A percentile compares a stretch with the other conserved stretches of the same genome.
These are phyloP conservation scores for Tylopilus plumbeoviolaceoides DNA, from an alignment of 768 basidiomycete species.

Conservation along the genomic window DNA sequence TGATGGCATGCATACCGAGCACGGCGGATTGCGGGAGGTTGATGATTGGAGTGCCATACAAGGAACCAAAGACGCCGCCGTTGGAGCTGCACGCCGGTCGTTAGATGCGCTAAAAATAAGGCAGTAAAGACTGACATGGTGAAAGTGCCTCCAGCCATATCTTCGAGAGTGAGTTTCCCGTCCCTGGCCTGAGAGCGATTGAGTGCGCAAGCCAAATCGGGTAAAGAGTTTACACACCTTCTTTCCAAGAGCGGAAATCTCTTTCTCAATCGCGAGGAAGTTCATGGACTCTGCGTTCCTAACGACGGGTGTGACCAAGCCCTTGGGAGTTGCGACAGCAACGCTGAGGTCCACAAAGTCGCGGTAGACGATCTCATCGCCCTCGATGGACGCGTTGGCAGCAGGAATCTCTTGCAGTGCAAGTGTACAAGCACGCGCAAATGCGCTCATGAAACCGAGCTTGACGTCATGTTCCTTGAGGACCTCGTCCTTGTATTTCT, in stretches of 20 bases:
- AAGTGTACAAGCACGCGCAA: constrained; percentile 80
- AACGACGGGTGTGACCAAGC: constrained; percentile 93
- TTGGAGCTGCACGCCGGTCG: constrained; percentile 66
- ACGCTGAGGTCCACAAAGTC: constrained; percentile 94
- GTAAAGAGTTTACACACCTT: constrained; percentile 47
- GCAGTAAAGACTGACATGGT: constrained; percentile 67
- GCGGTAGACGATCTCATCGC: constrained; percentile 87
- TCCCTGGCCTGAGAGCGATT: constrained; percentile 62
- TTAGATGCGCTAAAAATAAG: background rate
- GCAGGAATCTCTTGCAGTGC: constrained; percentile 89
- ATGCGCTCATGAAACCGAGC: constrained; percentile 97
- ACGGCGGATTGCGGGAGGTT: constrained; percentile 95
- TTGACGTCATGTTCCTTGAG: constrained; percentile 93
- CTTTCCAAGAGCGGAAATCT: constrained; percentile 86
- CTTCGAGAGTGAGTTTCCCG: constrained; percentile 91
- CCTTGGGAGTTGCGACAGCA: constrained; percentile 96
- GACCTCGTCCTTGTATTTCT: constrained; percentile 88
- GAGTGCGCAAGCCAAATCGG: constrained; percentile 5
- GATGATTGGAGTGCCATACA: constrained; percentile 98
- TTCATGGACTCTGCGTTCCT: constrained; percentile 85
- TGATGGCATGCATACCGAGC: constrained; percentile 95
- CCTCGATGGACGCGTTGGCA: constrained; percentile 93
- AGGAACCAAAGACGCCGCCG: constrained; percentile 95
- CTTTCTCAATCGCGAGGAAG: constrained; percentile 89
- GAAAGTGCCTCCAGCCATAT: constrained; percentile 98